Percentiles rank a stretch among this genome's conserved stretches.
These are phyloP conservation scores for Arctostaphylos glauca DNA, from an alignment of 148 eudicot genomes.

Conservation along the genomic window DNA sequence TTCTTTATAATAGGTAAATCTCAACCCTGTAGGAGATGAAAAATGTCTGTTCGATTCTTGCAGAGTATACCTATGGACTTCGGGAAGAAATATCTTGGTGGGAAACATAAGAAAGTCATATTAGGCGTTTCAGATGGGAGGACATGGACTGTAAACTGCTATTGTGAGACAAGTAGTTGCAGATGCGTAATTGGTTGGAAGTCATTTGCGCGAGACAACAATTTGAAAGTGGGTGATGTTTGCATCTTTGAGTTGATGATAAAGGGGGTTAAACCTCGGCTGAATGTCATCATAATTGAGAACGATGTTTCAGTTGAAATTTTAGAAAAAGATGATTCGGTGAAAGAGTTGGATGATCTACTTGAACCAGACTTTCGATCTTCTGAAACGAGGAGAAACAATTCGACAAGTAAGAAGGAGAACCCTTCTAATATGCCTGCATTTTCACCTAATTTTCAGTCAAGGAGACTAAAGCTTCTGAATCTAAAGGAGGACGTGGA, in stretches of 20 bases:
- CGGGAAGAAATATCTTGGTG: background rate
- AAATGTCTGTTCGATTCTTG: background rate
- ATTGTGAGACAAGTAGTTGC: background rate
- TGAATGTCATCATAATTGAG: conserved; percentile 20
- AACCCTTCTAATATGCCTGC: background rate
- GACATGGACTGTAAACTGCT: conserved; percentile 16
- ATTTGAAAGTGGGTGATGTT: conserved; percentile 23
- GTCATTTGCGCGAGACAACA: conserved; percentile 26
- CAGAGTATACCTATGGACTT: conserved; percentile 7
- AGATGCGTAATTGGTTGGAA: background rate
- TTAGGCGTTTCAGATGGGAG: conserved; percentile 7
- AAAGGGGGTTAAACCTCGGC: too few relatives aligned
- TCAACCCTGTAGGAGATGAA: background rate
- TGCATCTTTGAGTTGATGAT: conserved; percentile 29
- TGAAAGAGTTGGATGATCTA: background rate
- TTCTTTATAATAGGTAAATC: background rate
- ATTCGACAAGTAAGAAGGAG: background rate
- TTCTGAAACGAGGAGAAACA: background rate
- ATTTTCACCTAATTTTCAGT: background rate
- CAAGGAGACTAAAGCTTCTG: background rate
- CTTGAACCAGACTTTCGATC: background rate
- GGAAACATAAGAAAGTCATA: background rate
- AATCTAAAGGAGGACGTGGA: too few relatives aligned
- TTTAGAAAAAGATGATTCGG: too few relatives aligned
- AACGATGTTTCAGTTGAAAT: background rate